phyloP scores from a whole-genome alignment of 2,329 filamentous ascomycete genomes.

The Nothophoma quercina region DNA sequence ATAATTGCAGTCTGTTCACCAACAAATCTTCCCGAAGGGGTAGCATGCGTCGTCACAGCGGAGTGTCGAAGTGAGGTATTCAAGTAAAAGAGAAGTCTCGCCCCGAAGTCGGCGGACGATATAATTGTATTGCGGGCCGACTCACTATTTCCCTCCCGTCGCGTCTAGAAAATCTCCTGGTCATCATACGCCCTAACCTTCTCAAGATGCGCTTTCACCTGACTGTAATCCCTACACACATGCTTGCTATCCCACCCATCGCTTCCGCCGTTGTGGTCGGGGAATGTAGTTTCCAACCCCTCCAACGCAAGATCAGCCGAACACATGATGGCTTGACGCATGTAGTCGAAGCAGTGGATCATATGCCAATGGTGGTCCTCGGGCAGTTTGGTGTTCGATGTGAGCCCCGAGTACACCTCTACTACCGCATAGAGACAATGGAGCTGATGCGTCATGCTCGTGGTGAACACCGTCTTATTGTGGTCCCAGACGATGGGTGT shows the following conservation, averaged over 20 bases:
- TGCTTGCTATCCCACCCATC: constrained; percentile 49
- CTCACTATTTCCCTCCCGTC: background rate
- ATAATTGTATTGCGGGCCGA: no score
- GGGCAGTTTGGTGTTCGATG: constrained; percentile 31
- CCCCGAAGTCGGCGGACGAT: no score
- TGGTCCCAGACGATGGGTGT: constrained; percentile 43
- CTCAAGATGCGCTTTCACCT: constrained; percentile 30
- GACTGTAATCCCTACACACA: constrained; percentile 30
- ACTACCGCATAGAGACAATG: constrained; percentile 47
- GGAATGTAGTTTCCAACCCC: constrained; percentile 45
- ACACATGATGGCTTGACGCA: constrained; percentile 47
- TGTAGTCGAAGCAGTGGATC: constrained; percentile 49
- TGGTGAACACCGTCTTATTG: constrained; percentile 45
- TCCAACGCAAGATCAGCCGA: constrained; percentile 42
- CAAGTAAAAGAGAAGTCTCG: no score
- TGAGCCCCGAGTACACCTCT: constrained; percentile 41
- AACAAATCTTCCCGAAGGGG: no score
- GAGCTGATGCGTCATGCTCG: constrained; percentile 46
- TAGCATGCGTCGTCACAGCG: no score
- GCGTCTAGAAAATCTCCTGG: constrained; percentile 39
- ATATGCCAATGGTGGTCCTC: constrained; percentile 49
- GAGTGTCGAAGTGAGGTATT: no score
- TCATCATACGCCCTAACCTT: constrained; percentile 45
- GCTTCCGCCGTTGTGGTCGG: constrained; percentile 46
- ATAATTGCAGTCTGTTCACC: no score